Evolutionary conservation across 192 early-diverging fungal genomes (phyloP).

Genomic region (Thoreauomyces humboldtii): DNA sequence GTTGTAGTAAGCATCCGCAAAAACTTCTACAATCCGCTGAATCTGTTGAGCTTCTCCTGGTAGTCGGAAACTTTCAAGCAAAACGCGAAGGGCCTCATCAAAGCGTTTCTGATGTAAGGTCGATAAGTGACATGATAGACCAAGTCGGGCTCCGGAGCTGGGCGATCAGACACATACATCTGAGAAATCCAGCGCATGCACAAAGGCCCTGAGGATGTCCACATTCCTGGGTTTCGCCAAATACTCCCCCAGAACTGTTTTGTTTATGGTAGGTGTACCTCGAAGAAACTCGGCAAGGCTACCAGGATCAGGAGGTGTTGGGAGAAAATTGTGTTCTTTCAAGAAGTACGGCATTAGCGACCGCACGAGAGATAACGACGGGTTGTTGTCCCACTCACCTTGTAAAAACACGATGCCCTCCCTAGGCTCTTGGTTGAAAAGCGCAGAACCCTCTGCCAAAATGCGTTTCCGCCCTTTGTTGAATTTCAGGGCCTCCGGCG

Average conservation of each 20-base stretch:
- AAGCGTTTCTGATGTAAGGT: constrained; percentile 70
- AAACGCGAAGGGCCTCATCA: constrained; percentile 88
- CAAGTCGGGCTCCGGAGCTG: neutral
- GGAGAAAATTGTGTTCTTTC: constrained; percentile 41
- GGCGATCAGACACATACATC: constrained; percentile 50
- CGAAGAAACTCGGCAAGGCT: constrained; percentile 76
- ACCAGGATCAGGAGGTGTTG: constrained; percentile 44
- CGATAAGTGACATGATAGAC: constrained; percentile 14
- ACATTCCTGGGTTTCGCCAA: constrained; percentile 81
- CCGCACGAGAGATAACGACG: neutral
- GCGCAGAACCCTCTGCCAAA: constrained; percentile 70
- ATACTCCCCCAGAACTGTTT: constrained; percentile 84
- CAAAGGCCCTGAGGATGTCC: constrained; percentile 81
- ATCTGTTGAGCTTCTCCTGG: constrained; percentile 99
- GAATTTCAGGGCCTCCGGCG: constrained; percentile 35
- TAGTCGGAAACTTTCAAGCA: constrained; percentile 92
- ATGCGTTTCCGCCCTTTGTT: constrained; percentile 74
- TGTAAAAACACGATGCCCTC: constrained; percentile 81
- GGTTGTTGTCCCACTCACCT: constrained; percentile 31
- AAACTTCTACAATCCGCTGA: constrained; percentile 88
- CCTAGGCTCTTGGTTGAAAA: constrained; percentile 87
- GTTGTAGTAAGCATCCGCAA: constrained; percentile 80
- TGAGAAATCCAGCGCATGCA: constrained; percentile 82
- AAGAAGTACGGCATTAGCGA: neutral
- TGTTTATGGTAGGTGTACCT: constrained; percentile 81